Evolutionary conservation across 1,284 basidiomycete genomes (phyloP), one percentile per base, ranked within the genome.

Genomic region (Clitocybe nebularis): DNA sequence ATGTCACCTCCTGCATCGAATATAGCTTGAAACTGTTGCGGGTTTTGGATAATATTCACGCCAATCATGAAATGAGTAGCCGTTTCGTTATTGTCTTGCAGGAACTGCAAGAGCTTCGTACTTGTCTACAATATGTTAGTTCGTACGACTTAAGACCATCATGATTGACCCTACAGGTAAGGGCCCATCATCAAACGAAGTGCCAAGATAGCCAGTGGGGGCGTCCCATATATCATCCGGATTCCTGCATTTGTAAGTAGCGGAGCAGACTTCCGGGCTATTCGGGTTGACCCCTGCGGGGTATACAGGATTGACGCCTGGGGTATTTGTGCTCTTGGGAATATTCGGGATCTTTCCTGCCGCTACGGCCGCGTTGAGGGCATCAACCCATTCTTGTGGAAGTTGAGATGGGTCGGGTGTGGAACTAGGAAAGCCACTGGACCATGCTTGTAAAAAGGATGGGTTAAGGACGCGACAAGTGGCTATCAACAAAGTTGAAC

Each of bases 31-130:
- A 91, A 87, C 36, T 72, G 54, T 19, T 70, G 58, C 6, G 78
- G 73, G 58, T 84, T 67, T 37, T 61, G 45, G 22, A 83, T 55
- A 49, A 93, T 84, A 56, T 89, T 83, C 22, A 69, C 54, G 20
- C 90, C 90, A 52, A 93, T 92, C 67, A 89, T 75, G 59, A 92
- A 93, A 60, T 92, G 89, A 1, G 89, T 93, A 1, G 80, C 77
- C 5, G 59, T 71, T 44, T 79, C 61, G 41, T 80, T 74, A 44
- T 89, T 72, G n/a, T 65, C 41, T 48, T 71, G 50, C 38, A 92
- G 66, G 59, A 88, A 90, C 19, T 61, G 46, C 37, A 61, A 52
- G 37, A 70, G 61, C n/a, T 43, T 50, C 5, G 59, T 51, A 7
- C 67, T 61, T 5, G 61, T 53, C 58, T 67, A 44, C 19, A 42